Evolutionary conservation across 2,329 filamentous ascomycete species (phyloP).

Genomic region (Monosporascus sp.): DNA sequence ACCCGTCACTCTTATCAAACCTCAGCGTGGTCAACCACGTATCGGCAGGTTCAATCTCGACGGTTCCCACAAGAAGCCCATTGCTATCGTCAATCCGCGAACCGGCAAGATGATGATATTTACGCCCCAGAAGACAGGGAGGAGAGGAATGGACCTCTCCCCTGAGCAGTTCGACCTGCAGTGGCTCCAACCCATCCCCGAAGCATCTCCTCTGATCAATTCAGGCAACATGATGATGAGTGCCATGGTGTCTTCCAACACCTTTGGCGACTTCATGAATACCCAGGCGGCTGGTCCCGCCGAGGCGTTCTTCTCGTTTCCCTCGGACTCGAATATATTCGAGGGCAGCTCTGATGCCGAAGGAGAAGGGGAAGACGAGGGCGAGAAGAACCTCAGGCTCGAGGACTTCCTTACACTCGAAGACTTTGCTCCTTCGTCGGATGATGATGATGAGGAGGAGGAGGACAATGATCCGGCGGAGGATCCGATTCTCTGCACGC

Average conservation of each 20-base stretch:
- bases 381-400: slow-evolving; percentile 58
- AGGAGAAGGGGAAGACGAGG: slow-evolving; percentile 58
- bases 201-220: slow-evolving; percentile 55
- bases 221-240: slow-evolving; percentile 75
- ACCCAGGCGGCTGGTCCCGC: slow-evolving; percentile 66
- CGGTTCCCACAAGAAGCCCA: slow-evolving; percentile 49
- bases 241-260: slow-evolving; percentile 56
- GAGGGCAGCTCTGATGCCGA: slow-evolving; percentile 36
- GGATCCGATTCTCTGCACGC: slow-evolving; percentile 40
- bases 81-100: slow-evolving; percentile 51
- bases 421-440: slow-evolving; percentile 52
- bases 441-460: slow-evolving; percentile 53
- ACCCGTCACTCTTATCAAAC: slow-evolving; percentile 39
- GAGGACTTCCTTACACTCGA: slow-evolving; percentile 70
- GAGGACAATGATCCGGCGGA: slow-evolving; percentile 38
- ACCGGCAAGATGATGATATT: slow-evolving; percentile 61
- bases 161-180: slow-evolving; percentile 50
- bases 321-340: slow-evolving; percentile 51
- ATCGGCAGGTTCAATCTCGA: slow-evolving; percentile 51
- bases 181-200: slow-evolving; percentile 31
- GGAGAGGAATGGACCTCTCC: slow-evolving; percentile 42
- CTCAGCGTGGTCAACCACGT: slow-evolving; percentile 46
- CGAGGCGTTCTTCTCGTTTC: slow-evolving; percentile 70
- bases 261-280: slow-evolving; percentile 52
- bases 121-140: slow-evolving; percentile 44